phyloP scores from a whole-genome alignment of 371 early-diverging fungal species.

The Mucor lusitanicus region DNA sequence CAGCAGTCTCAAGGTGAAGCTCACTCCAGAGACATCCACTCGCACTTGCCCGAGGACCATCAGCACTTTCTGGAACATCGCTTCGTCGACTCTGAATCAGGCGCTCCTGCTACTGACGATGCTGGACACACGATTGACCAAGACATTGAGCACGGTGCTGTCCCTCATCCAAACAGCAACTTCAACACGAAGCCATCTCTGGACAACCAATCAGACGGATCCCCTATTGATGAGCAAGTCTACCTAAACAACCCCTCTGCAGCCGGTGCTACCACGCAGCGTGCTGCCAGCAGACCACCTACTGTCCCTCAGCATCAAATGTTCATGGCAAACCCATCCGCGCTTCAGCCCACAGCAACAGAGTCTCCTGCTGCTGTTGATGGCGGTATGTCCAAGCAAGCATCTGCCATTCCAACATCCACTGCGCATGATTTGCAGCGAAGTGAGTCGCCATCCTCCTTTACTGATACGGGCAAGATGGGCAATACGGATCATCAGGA shows the following conservation, averaged over 20 bases:
- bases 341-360: not conserved
- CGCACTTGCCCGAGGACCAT: not conserved
- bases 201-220: not conserved
- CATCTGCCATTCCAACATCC: not conserved
- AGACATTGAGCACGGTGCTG: not conserved
- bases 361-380: not conserved
- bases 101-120: not conserved
- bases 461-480: not conserved
- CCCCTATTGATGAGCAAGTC: not conserved
- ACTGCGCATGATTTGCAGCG: not conserved
- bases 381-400: not conserved
- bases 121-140: not conserved
- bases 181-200: not conserved
- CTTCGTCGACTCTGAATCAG: constrained; percentile 3
- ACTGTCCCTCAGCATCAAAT: not conserved
- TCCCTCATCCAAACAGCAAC: not conserved
- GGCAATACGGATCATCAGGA: not conserved
- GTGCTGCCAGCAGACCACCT: not conserved
- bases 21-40: not conserved
- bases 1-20: not conserved
- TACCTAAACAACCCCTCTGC: not conserved
- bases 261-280: not conserved
- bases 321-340: not conserved
- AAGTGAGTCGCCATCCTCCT: not conserved
- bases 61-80: constrained; percentile 1